Evolutionary conservation across 2,329 filamentous ascomycete species (phyloP).

Genomic region (Atkinsonella hypoxylon): DNA sequence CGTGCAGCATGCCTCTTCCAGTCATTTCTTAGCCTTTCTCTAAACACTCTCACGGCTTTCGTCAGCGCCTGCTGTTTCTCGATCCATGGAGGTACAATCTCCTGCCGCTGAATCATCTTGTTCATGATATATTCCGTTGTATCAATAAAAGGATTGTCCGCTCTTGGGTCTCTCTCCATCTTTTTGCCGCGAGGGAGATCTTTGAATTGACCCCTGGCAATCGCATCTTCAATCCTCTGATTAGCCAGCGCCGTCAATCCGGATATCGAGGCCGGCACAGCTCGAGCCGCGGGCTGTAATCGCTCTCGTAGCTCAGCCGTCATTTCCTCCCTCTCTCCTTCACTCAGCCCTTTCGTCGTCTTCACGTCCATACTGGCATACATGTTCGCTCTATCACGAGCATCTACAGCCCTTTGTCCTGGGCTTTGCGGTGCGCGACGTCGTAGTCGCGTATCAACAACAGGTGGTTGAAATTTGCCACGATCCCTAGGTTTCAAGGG

Average conservation of each 20-base stretch:
- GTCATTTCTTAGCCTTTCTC: slow-evolving; percentile 61
- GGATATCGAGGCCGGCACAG: slow-evolving; percentile 63
- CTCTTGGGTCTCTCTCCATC: slow-evolving; percentile 69
- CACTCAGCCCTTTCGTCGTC: slow-evolving; percentile 41
- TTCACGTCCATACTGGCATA: slow-evolving; percentile 39
- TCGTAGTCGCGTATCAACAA: slow-evolving; percentile 41
- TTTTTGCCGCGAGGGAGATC: slow-evolving; percentile 71
- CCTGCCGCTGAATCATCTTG: slow-evolving; percentile 93
- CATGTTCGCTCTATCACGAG: slow-evolving; percentile 43
- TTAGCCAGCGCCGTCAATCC: slow-evolving; percentile 79
- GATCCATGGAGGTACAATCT: slow-evolving; percentile 94
- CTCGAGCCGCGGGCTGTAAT: slow-evolving; percentile 60
- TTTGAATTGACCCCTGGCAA: slow-evolving; percentile 77
- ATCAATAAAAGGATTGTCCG: slow-evolving; percentile 81
- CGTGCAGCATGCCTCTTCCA: slow-evolving; percentile 77
- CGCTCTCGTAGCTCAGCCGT: slow-evolving; percentile 67
- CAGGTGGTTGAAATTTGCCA: slow-evolving; percentile 32
- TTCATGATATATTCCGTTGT: slow-evolving; percentile 98
- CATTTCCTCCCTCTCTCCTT: slow-evolving; percentile 61
- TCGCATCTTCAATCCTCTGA: slow-evolving; percentile 85
- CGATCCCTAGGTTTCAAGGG: slow-evolving; percentile 44
- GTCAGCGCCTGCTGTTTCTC: slow-evolving; percentile 92
- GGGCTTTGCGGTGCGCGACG: slow-evolving; percentile 25
- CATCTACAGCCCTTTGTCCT: slow-evolving; percentile 37
- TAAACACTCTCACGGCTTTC: slow-evolving; percentile 56